These are phyloP conservation scores for Salix koriyanagi DNA, from an alignment of 345 rosid species.

Conservation along the genomic window DNA sequence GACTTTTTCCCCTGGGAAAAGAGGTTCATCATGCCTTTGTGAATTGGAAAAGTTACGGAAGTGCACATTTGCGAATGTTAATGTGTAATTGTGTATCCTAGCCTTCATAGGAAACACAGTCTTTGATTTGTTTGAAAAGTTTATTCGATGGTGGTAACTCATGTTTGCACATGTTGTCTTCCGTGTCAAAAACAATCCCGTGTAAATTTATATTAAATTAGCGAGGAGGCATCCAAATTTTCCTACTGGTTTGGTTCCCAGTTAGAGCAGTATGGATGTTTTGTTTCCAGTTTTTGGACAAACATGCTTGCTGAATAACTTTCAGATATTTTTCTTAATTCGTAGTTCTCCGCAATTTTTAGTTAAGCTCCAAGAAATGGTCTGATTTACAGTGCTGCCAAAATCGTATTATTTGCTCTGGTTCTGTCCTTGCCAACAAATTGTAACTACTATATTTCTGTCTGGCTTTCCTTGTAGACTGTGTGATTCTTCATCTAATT, in stretches of 20 bases:
- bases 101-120: no score
- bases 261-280: neutral
- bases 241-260: neutral
- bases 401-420: neutral
- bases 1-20: neutral
- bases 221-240: neutral
- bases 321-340: neutral
- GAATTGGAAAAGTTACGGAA: no score
- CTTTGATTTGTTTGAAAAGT: neutral
- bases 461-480: neutral
- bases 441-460: neutral
- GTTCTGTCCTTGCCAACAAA: neutral
- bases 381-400: neutral
- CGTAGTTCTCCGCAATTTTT: neutral
- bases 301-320: conserved; percentile 7
- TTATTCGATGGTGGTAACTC: neutral
- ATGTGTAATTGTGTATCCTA: no score
- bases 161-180: neutral
- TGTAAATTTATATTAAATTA: no score
- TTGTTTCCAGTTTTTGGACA: neutral
- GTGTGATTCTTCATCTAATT: neutral
- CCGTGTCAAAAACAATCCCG: neutral
- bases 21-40: neutral
- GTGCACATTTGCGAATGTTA: no score
- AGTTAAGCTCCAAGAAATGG: neutral